Conservation (phyloP, 257 asterid genomes). For the Parsonsia alboflavescens region DNA sequence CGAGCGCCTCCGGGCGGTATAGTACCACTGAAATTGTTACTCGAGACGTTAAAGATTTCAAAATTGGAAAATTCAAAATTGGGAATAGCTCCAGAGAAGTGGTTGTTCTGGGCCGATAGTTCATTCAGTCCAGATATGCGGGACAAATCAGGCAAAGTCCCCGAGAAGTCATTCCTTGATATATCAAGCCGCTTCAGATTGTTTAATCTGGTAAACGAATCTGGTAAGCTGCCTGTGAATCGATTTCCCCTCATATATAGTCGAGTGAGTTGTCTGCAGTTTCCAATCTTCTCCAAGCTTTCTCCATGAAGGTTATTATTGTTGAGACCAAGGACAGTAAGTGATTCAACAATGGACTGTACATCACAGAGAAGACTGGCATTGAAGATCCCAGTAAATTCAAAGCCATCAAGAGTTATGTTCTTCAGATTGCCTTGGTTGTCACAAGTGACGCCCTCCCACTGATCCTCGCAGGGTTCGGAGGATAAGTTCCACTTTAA, state of each 20-base stretch:
- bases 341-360: slow-evolving; percentile 27
- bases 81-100: slow-evolving; percentile 41
- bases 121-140: slow-evolving; percentile 23
- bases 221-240: slow-evolving; percentile 35
- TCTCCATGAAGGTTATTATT: slow-evolving; percentile 29
- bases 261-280: slow-evolving; percentile 40
- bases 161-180: slow-evolving; percentile 35
- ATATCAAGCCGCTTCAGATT: slow-evolving; percentile 42
- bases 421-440: slow-evolving; percentile 15
- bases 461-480: slow-evolving; percentile 15
- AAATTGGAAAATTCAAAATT: slow-evolving; percentile 31
- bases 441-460: slow-evolving; percentile 51
- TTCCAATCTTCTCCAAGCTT: slow-evolving; percentile 34
- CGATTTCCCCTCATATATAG: slow-evolving; percentile 34
- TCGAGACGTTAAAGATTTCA: slow-evolving; percentile 35
- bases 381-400: slow-evolving; percentile 38
- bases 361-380: slow-evolving; percentile 36
- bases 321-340: slow-evolving; percentile 28
- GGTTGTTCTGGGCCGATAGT: slow-evolving; percentile 35
- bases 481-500: slow-evolving; percentile 51
- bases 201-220: slow-evolving; percentile 27
- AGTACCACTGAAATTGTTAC: slow-evolving; percentile 40
- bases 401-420: slow-evolving; percentile 33
- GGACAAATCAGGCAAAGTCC: slow-evolving; percentile 36
- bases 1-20: slow-evolving; percentile 38